Evolutionary conservation across 2,329 filamentous ascomycete genomes (phyloP).

Genomic region (Pestalotiopsis sp.): DNA sequence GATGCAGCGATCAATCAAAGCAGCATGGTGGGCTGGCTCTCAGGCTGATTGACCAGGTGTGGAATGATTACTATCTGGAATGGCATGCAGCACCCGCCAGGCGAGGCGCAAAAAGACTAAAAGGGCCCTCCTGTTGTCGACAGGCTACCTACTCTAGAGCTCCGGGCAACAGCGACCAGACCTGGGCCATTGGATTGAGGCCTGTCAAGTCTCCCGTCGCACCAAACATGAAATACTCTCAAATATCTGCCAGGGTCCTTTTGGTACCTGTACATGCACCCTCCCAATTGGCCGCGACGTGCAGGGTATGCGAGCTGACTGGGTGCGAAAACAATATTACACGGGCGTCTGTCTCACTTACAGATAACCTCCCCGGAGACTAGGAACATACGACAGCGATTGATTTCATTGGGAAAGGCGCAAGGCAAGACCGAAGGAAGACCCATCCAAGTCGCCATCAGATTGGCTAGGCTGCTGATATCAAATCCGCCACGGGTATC

Average conservation of each 20-base stretch:
- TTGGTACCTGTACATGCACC: neutral
- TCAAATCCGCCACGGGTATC: neutral
- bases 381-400: neutral
- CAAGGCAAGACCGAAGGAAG: neutral
- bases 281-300: too few species aligned
- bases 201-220: neutral
- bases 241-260: slow-evolving; percentile 10
- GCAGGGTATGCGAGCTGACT: neutral
- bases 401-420: slow-evolving; percentile 4
- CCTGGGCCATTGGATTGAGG: neutral
- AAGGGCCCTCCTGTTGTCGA: neutral
- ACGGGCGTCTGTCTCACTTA: neutral
- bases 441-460: neutral
- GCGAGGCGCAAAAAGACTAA: neutral
- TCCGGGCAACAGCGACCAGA: neutral
- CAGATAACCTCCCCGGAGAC: slow-evolving; percentile 4
- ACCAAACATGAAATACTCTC: neutral
- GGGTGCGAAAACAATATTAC: slow-evolving; percentile 11
- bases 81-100: too few species aligned
- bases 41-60: neutral
- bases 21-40: neutral
- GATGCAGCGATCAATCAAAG: neutral
- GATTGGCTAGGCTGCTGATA: neutral
- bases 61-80: neutral
- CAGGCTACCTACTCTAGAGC: neutral